Evolutionary conservation across 208 protist species (phyloP).

Genomic region (Blastocrithidia nonstop): DNA sequence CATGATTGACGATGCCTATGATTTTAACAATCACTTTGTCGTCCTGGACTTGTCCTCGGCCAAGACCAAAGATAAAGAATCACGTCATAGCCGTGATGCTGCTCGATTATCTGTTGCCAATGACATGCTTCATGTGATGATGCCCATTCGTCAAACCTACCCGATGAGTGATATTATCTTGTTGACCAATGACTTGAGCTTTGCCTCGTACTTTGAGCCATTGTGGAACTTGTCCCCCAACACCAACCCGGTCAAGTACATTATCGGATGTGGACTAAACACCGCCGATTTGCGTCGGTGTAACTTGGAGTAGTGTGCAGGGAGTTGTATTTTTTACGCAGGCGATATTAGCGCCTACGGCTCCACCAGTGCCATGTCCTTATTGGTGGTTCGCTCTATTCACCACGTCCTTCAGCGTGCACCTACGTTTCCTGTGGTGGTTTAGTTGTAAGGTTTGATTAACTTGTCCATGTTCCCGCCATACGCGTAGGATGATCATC

Average conservation of each 20-base stretch:
- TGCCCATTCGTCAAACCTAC: slow-evolving; percentile 40
- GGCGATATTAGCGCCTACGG: slow-evolving; percentile 48
- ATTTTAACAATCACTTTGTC: slow-evolving; percentile 62
- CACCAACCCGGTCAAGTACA: slow-evolving; percentile 34
- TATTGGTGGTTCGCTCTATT: slow-evolving; percentile 60
- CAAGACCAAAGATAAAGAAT: slow-evolving; percentile 34
- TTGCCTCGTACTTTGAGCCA: slow-evolving; percentile 53
- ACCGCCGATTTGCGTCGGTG: slow-evolving; percentile 42
- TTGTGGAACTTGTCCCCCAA: slow-evolving; percentile 18
- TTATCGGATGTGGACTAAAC: slow-evolving; percentile 62
- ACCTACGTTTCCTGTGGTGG: slow-evolving; percentile 55
- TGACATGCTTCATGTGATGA: slow-evolving; percentile 47
- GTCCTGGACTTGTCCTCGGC: slow-evolving; percentile 60
- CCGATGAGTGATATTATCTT: slow-evolving; percentile 57
- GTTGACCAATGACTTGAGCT: slow-evolving; percentile 55
- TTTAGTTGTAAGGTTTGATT: slow-evolving; percentile 52
- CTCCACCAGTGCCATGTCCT: slow-evolving; percentile 70
- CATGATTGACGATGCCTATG: slow-evolving; percentile 36
- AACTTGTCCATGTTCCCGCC: slow-evolving; percentile 67
- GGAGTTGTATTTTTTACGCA: slow-evolving; percentile 54
- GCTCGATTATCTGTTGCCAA: slow-evolving; percentile 33
- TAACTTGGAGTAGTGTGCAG: slow-evolving; percentile 50
- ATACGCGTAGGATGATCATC: slow-evolving; percentile 30
- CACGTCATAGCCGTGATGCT: slow-evolving; percentile 37
- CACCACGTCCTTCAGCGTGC: slow-evolving; percentile 41